Conservation (phyloP, 176 grass and related monocot genomes). For the Hordeum marinum region DNA sequence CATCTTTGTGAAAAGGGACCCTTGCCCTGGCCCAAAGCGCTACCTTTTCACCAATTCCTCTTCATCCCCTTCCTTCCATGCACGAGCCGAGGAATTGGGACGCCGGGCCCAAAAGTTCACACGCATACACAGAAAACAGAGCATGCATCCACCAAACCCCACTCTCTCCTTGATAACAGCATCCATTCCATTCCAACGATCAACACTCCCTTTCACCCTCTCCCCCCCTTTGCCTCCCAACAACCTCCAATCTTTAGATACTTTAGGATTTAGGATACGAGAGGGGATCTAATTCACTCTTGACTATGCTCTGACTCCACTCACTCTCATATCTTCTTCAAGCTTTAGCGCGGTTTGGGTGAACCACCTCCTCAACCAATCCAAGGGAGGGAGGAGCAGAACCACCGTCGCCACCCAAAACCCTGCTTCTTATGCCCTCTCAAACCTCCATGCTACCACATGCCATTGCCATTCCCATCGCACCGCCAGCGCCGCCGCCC, state of each 20-base stretch:
- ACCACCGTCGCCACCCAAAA: conserved; percentile 1
- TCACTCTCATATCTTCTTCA: not conserved
- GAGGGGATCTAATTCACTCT: not conserved
- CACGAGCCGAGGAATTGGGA: not conserved
- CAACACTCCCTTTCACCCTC: conserved; percentile 6
- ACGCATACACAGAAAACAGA: not conserved
- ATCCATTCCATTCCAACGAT: not conserved
- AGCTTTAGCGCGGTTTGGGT: conserved; percentile 16
- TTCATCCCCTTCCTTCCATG: not conserved
- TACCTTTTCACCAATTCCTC: not conserved
- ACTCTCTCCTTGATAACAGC: not conserved
- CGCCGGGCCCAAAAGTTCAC: not conserved
- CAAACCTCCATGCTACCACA: conserved; percentile 18
- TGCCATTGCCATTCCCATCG: not conserved
- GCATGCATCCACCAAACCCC: not conserved
- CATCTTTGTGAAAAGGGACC: conserved; percentile 2
- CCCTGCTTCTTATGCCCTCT: conserved; percentile 26
- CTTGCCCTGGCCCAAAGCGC: not conserved
- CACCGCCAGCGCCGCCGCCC: not conserved
- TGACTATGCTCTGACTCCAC: conserved; percentile 8
- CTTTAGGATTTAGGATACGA: not conserved
- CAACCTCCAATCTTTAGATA: not conserved
- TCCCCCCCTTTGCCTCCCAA: not conserved
- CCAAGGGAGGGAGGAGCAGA: conserved; percentile 6
- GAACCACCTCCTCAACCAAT: conserved; percentile 44